These are phyloP conservation scores for Lepiota venenata DNA, from an alignment of 768 basidiomycete genomes.

Conservation along the genomic window DNA sequence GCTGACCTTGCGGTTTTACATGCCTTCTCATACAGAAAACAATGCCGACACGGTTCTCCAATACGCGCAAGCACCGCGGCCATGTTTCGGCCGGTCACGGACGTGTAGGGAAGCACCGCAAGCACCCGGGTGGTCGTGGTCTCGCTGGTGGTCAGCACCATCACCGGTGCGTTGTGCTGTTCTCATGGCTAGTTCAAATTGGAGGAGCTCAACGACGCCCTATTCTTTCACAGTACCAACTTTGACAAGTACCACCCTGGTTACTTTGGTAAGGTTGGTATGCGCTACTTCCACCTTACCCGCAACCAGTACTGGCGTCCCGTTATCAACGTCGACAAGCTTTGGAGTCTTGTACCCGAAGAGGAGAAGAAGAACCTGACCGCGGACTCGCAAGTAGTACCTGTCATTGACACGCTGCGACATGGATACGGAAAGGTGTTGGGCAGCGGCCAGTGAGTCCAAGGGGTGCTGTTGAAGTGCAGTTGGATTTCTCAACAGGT, in stretches of 20 bases:
- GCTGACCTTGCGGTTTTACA: slow-evolving; percentile 41
- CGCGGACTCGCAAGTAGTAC: slow-evolving; percentile 78
- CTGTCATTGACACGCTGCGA: slow-evolving; percentile 86
- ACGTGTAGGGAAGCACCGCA: slow-evolving; percentile 99
- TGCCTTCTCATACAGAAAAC: slow-evolving; percentile 76
- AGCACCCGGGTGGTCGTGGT: slow-evolving; percentile 99
- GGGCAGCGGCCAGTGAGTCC: slow-evolving; percentile 85
- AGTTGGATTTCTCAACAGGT: neutral
- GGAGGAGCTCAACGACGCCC: neutral
- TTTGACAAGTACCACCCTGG: slow-evolving; percentile 99
- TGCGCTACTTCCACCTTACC: slow-evolving; percentile 97
- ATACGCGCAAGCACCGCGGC: slow-evolving; percentile 99
- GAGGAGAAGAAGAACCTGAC: slow-evolving; percentile 79
- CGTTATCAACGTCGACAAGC: slow-evolving; percentile 98
- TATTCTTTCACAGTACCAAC: slow-evolving; percentile 65
- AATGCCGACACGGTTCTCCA: slow-evolving; percentile 95
- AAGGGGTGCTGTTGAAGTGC: neutral
- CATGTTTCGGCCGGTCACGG: slow-evolving; percentile 99
- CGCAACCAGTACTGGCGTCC: slow-evolving; percentile 91
- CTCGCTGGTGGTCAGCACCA: slow-evolving; percentile 99
- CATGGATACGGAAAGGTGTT: slow-evolving; percentile 91
- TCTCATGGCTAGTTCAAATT: neutral
- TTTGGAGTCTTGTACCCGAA: slow-evolving; percentile 87
- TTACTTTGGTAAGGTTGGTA: slow-evolving; percentile 99
- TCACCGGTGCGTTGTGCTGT: slow-evolving; percentile 70